Base-by-base conservation (phyloP, 768 basidiomycete species). In the Coprinopsis strossmayeri region DNA sequence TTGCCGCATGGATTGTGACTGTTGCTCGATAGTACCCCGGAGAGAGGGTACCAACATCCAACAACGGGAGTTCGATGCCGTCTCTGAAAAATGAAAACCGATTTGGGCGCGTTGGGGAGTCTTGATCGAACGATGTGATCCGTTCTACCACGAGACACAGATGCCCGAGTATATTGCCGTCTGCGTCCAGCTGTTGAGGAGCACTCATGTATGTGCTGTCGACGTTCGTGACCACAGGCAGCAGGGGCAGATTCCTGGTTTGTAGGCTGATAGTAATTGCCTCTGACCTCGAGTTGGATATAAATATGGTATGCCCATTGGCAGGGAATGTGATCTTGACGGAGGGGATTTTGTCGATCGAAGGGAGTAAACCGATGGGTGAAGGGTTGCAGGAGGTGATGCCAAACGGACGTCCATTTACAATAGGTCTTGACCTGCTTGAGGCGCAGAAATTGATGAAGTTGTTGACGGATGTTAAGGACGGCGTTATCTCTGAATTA, bases 301-400 rank as follows among this genome's bases (percentile, higher is more conserved):
- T 27, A 72, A 69, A 2, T 64, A 55, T 9, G 84, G 64, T 20
- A 62, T 66, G 48, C 65, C 64, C 72, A 56, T 70, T 73, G 39
- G 64, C 59, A 18, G 79, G 78, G 53, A 53, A 53, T n/a, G 61
- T 56, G 61, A 78, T 76, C 57, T 77, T 80, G 44, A 67, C 59
- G 12, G 72, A 70, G 7, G 81, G 78, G 65, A 73, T 70, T 52
- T 70, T 71, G 43, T 64, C 57, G 12, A 63, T 63, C 25, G 74
- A 66, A 1, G 73, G 73, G 55, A 85, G 77, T 46, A 70, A 60
- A 52, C 78, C 78, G 69, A 82, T 80, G 5, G 77, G 75, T 5
- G 73, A 73, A 12, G 77, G 73, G 64, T 84, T 84, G 64, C 81
- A 77, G 44, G n/a, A n/a, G n/a, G n/a, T n/a, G n/a, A n/a, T n/a